Evolutionary conservation across 306 rosid genomes (phyloP), one percentile per base, ranked within the genome.

Genomic region (Inga leiocalycina): DNA sequence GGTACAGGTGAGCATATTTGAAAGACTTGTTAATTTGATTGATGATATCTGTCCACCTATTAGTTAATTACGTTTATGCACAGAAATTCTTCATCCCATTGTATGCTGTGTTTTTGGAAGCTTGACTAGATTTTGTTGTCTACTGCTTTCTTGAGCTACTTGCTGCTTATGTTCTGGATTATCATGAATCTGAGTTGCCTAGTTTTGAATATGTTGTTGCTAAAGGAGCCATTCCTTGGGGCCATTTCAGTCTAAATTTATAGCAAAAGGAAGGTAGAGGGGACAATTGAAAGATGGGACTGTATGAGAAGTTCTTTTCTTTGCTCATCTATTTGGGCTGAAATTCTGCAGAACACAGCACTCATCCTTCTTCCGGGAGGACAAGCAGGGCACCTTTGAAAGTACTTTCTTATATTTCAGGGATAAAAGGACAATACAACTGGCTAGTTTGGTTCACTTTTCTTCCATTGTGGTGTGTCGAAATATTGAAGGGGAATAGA

Each of bases 1-100:
- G 30, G 80, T 89, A 81, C 35, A 78, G 84, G 96, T 90, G 57
- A 0, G 67, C 83, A 46, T 76, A 57, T 80, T 71, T 48, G 75
- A 73, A 54, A 24, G 75, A 79, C 67, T 9, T 67, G 19, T 66
- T 35, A 41, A 77, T 77, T 65, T 69, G 37, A 64, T 35, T 59
- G 75, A 30, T 43, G 51, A 69, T 72, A 69, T 69, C 74, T 75
- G 15, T 30, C 69, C 57, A 73, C 68, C 68, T 54, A 6, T 46
- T 65, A 86, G 76, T 49, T 80, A 54, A 17, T 52, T 72, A 64
- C 52, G 52, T 69, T 75, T 75, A 35, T 78, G 66, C 49, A 20
- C 64, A 49, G 56, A 61, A 56, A 62, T 24, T 74, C 46, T 37
- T 52, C 35, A 64, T 59, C 44, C 67, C 41, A 51, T 48, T 30